phyloP scores from a whole-genome alignment of 495 filamentous ascomycete species.

The Penicillium cinerascens region DNA sequence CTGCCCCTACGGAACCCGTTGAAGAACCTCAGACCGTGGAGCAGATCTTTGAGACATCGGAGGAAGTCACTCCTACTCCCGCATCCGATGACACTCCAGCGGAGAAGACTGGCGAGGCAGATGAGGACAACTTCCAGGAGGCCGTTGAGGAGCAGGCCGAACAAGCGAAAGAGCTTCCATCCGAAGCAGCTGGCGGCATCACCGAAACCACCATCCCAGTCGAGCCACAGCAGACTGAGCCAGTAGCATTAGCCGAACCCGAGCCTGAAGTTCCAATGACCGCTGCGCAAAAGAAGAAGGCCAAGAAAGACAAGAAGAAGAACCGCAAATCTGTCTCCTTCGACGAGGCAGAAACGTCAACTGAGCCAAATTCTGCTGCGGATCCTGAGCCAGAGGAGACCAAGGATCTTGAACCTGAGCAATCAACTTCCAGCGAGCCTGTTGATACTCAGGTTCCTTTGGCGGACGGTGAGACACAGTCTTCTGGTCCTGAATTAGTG shows the following conservation, averaged over 20 bases:
- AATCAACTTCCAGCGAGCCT: conserved; percentile 11
- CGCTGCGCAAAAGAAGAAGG: conserved; percentile 24
- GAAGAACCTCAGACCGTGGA: not conserved
- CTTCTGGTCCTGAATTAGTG: conserved; percentile 4
- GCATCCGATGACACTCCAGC: not conserved
- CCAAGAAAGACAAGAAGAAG: conserved; percentile 35
- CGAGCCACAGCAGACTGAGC: conserved; percentile 7
- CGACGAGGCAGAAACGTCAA: conserved; percentile 19
- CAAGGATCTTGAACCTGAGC: conserved; percentile 13
- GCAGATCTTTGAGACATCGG: not conserved
- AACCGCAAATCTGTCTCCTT: conserved; percentile 28
- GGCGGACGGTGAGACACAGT: conserved; percentile 22
- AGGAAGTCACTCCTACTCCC: conserved; percentile 1
- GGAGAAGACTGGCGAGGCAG: conserved; percentile 14
- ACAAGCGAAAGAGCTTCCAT: not conserved
- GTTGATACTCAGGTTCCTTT: conserved; percentile 10
- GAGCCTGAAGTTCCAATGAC: conserved; percentile 11
- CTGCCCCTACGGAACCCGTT: not conserved
- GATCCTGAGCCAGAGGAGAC: conserved; percentile 8
- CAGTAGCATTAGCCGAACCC: not conserved
- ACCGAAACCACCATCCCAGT: not conserved
- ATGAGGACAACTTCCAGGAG: conserved; percentile 24
- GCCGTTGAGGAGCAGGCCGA: conserved; percentile 20
- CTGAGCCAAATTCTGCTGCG: conserved; percentile 7
- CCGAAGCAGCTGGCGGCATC: conserved; percentile 6